Conservation (phyloP, 345 rosid genomes). For the Pistacia vera region DNA sequence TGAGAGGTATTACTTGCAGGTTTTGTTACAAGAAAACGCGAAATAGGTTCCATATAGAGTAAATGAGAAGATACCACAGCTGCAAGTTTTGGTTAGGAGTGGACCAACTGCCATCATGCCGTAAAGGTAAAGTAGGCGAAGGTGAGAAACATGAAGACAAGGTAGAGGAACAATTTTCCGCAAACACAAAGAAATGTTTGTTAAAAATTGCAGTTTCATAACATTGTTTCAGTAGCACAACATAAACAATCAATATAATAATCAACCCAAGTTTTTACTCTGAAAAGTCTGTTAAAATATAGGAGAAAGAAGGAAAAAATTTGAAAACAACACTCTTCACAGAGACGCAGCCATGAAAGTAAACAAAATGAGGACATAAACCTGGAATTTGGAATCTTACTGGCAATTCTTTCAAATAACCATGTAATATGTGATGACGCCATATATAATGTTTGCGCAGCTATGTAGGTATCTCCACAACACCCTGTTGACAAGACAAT, state of each 20-base stretch:
- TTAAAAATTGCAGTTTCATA: neutral
- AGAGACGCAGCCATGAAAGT: neutral
- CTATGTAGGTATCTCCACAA: conserved; percentile 91
- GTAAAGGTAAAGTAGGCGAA: conserved; percentile 88
- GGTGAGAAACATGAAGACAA: conserved; percentile 87
- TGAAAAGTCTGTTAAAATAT: neutral
- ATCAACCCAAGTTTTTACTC: neutral
- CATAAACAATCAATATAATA: too few species aligned
- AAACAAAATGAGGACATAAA: neutral
- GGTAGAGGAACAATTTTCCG: conserved; percentile 74
- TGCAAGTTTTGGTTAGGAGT: conserved; percentile 76
- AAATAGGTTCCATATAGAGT: conserved; percentile 90
- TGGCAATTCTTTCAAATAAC: conserved; percentile 70
- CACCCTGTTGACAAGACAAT: conserved; percentile 44
- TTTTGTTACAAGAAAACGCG: conserved; percentile 78
- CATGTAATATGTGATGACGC: conserved; percentile 83
- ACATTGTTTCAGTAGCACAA: neutral
- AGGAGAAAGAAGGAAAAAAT: neutral
- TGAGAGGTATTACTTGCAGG: conserved; percentile 51
- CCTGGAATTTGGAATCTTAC: conserved; percentile 44
- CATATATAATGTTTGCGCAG: conserved; percentile 67
- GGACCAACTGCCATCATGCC: conserved; percentile 96
- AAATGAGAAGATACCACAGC: conserved; percentile 84
- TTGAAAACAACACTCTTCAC: neutral
- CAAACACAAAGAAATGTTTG: conserved; percentile 13